Evolutionary conservation across 2,329 filamentous ascomycete species (phyloP).

Genomic region (Claviceps paspali): DNA sequence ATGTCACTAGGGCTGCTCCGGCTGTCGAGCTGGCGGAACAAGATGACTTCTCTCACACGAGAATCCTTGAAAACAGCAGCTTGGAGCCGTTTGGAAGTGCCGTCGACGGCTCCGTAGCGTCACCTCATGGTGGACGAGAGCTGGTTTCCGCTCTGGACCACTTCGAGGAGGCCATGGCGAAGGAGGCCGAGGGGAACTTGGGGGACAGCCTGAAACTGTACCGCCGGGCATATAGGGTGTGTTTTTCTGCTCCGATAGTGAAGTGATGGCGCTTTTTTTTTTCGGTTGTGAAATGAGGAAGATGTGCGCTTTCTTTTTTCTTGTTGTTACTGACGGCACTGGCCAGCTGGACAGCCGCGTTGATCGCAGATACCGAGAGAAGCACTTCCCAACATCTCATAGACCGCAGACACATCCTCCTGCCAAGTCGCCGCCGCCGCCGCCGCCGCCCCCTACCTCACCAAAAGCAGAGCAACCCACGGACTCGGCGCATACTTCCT

Average conservation of each 20-base stretch:
- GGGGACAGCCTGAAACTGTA: slow-evolving; percentile 83
- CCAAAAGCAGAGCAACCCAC: no score
- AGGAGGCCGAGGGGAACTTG: slow-evolving; percentile 68
- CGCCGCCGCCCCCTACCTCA: no score
- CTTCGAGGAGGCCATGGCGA: slow-evolving; percentile 83
- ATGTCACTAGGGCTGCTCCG: background rate
- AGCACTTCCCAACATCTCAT: slow-evolving; percentile 55
- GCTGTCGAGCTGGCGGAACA: no score
- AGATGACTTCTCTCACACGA: slow-evolving; percentile 4
- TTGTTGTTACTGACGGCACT: background rate
- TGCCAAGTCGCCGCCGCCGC: no score
- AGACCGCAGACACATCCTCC: slow-evolving; percentile 28
- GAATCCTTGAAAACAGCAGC: background rate
- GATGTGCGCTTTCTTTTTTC: background rate
- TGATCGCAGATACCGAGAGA: slow-evolving; percentile 75
- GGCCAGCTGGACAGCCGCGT: slow-evolving; percentile 65
- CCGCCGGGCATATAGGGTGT: slow-evolving; percentile 73
- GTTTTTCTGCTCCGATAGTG: slow-evolving; percentile 1
- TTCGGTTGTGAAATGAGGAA: no score
- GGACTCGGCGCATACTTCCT: no score
- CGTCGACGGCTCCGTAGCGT: slow-evolving; percentile 6
- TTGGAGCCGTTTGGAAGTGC: slow-evolving; percentile 7
- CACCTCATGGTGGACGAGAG: slow-evolving; percentile 21
- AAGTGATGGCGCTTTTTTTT: background rate
- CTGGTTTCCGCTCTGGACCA: slow-evolving; percentile 74